These are phyloP conservation scores for Trichophyton benhamiae DNA, from an alignment of 2,329 filamentous ascomycete genomes.

Conservation along the genomic window DNA sequence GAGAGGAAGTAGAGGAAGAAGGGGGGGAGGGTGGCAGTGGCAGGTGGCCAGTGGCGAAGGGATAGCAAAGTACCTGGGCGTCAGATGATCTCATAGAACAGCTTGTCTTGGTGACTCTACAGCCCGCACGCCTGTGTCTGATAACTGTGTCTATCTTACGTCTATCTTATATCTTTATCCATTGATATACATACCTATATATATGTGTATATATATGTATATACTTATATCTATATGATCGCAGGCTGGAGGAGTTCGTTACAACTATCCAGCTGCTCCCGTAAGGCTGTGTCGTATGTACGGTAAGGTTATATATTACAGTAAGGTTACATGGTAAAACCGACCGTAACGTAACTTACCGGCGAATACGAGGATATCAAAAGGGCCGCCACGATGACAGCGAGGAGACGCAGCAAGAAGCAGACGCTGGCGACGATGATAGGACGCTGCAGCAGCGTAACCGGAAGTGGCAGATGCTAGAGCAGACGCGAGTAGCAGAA, in stretches of 20 bases:
- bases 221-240: background rate
- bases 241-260: background rate
- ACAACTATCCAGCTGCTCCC: too few species aligned
- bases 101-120: too few species aligned
- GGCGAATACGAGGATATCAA: background rate
- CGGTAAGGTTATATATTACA: background rate
- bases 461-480: background rate
- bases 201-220: background rate
- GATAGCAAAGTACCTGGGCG: background rate
- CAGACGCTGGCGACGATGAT: background rate
- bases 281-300: background rate
- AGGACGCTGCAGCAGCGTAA: background rate
- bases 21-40: background rate
- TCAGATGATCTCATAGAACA: slow-evolving; percentile 1
- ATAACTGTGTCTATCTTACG: background rate
- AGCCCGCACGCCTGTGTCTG: background rate
- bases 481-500: background rate
- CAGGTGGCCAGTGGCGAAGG: slow-evolving; percentile 1
- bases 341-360: background rate
- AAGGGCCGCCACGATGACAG: background rate
- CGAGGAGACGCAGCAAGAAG: background rate
- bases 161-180: background rate
- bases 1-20: background rate
- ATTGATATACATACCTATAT: background rate
- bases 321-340: background rate